Conservation (phyloP, 1,284 basidiomycete genomes). For the Cutaneotrichosporon mucoides region DNA sequence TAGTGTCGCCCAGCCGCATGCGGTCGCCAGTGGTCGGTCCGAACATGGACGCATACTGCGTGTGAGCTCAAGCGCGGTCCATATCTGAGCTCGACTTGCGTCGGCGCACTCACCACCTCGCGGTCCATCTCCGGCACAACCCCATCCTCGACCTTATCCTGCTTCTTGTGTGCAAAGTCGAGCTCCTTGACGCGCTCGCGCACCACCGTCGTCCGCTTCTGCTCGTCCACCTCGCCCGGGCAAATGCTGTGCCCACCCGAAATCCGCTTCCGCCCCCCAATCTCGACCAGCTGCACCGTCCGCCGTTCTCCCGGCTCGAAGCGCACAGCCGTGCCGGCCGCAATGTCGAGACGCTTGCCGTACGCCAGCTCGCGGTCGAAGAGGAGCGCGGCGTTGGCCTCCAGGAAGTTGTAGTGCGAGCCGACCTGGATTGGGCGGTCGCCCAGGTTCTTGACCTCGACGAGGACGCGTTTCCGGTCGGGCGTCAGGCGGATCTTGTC, state of each 20-base stretch:
- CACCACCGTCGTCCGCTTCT: slow-evolving; percentile 19
- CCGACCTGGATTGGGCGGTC: slow-evolving; percentile 93
- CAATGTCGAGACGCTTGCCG: slow-evolving; percentile 78
- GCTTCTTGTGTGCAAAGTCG: slow-evolving; percentile 44
- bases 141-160: slow-evolving; percentile 31
- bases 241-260: slow-evolving; percentile 78
- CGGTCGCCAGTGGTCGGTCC: slow-evolving; percentile 91
- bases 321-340: slow-evolving; percentile 86
- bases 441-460: slow-evolving; percentile 86
- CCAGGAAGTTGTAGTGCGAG: slow-evolving; percentile 90
- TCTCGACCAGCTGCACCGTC: slow-evolving; percentile 74
- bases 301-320: slow-evolving; percentile 93
- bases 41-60: slow-evolving; percentile 78
- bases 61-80: background rate
- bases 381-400: slow-evolving; percentile 74
- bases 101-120: slow-evolving; percentile 41
- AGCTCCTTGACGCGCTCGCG: slow-evolving; percentile 19
- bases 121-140: slow-evolving; percentile 41
- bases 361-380: slow-evolving; percentile 81
- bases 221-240: slow-evolving; percentile 52
- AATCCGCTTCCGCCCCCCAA: slow-evolving; percentile 68
- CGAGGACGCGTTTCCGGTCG: slow-evolving; percentile 62
- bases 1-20: slow-evolving; percentile 82
- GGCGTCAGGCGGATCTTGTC: slow-evolving; percentile 71
- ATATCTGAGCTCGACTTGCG: background rate